Percentiles rank a stretch among this genome's conserved stretches.
Evolutionary conservation across 2,329 filamentous ascomycete genomes (phyloP).

Genomic region (Penicillium psychrosexuale): DNA sequence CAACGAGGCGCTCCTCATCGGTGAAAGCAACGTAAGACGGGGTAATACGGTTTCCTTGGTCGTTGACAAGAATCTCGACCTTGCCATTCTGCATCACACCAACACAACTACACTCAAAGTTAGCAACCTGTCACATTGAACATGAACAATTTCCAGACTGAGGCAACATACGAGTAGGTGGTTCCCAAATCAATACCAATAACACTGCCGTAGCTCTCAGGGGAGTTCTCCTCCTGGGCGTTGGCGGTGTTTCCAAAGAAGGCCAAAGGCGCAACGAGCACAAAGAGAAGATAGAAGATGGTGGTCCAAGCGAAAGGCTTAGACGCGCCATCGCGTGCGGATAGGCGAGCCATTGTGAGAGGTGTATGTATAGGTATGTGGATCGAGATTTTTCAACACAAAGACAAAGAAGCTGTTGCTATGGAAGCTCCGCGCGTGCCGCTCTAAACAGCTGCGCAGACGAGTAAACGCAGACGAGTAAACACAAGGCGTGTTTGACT

Average conservation of each 20-base stretch:
- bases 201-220: conserved; percentile 78
- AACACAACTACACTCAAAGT: conserved; percentile 67
- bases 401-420: conserved; percentile 14
- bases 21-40: conserved; percentile 95
- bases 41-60: conserved; percentile 95
- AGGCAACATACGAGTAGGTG: conserved; percentile 57
- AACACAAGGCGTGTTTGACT: conserved; percentile 17
- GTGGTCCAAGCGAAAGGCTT: conserved; percentile 76
- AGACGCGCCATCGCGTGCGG: conserved; percentile 58
- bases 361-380: conserved; percentile 13
- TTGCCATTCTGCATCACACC: conserved; percentile 95
- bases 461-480: conserved; percentile 14
- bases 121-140: conserved; percentile 8
- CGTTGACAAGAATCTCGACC: conserved; percentile 93
- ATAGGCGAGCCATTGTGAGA: conserved; percentile 57
- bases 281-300: conserved; percentile 84
- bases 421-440: conserved; percentile 6
- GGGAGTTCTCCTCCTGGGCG: conserved; percentile 68
- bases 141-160: not conserved
- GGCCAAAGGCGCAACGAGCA: conserved; percentile 80
- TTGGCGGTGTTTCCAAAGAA: conserved; percentile 69
- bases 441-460: conserved; percentile 11
- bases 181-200: conserved; percentile 96
- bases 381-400: conserved; percentile 12
- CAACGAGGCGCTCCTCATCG: conserved; percentile 93